phyloP scores from a whole-genome alignment of 2,329 filamentous ascomycete genomes.

The Ilyonectria robusta region DNA sequence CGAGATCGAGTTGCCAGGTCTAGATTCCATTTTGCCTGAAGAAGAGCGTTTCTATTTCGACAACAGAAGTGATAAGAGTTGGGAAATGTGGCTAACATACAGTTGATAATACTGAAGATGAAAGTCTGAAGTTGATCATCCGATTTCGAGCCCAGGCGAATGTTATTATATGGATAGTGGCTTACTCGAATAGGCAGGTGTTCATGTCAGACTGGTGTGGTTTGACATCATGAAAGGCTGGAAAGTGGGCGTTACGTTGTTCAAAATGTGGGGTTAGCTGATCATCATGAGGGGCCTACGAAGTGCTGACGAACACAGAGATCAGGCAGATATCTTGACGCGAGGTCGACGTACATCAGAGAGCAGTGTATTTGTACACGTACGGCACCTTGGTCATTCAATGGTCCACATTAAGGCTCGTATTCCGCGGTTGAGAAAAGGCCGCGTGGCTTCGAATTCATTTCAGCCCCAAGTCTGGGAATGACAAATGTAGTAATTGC shows the following conservation, averaged over 20 bases:
- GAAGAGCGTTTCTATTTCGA: not conserved
- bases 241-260: not conserved
- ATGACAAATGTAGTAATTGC: too few species aligned
- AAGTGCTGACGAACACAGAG: not conserved
- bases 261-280: not conserved
- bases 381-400: not conserved
- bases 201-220: not conserved
- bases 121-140: not conserved
- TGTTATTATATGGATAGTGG: not conserved
- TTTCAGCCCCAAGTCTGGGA: too few species aligned
- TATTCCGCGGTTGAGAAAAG: not conserved
- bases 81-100: not conserved
- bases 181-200: not conserved
- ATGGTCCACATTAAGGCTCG: not conserved
- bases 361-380: not conserved
- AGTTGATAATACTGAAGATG: not conserved
- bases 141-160: not conserved
- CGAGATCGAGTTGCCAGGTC: slow-evolving; percentile 13
- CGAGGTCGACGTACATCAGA: not conserved
- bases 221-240: not conserved
- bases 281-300: not conserved
- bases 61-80: not conserved
- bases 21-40: slow-evolving; percentile 20
- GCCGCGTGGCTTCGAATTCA: not conserved
- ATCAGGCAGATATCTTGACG: not conserved